phyloP scores from a whole-genome alignment of 257 asterid genomes.

The Nicotiana paniculata region DNA sequence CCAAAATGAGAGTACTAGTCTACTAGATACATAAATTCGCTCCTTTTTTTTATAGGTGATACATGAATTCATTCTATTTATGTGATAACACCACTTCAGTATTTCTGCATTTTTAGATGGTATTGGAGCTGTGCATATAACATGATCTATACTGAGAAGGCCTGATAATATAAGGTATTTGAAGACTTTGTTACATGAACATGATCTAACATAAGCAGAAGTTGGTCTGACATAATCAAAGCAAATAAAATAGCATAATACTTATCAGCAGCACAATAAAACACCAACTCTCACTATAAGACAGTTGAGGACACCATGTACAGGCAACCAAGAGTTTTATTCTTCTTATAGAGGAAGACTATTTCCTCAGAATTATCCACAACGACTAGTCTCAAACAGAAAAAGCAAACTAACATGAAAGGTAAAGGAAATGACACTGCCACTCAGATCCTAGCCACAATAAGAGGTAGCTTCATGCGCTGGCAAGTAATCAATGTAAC shows the following conservation, averaged over 20 bases:
- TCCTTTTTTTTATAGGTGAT: background rate
- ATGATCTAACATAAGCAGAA: background rate
- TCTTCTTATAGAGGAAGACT: background rate
- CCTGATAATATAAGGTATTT: background rate
- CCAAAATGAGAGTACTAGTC: background rate
- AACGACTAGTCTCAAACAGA: background rate
- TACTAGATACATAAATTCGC: background rate
- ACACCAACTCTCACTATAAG: background rate
- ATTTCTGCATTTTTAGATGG: background rate
- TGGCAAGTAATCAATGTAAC: background rate
- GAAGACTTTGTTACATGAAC: background rate
- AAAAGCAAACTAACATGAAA: background rate
- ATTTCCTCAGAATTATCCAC: background rate
- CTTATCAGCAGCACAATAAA: slow-evolving; percentile 2
- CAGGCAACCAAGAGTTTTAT: background rate
- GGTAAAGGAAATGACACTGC: background rate
- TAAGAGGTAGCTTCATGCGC: background rate
- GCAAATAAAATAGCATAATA: background rate
- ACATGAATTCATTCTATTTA: background rate
- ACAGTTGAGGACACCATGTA: background rate
- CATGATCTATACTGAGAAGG: background rate
- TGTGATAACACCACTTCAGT: background rate
- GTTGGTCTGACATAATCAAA: background rate
- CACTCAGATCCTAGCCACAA: background rate
- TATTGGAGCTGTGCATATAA: background rate